Conservation (phyloP, 257 asterid genomes). For the Parsonsia alboflavescens region DNA sequence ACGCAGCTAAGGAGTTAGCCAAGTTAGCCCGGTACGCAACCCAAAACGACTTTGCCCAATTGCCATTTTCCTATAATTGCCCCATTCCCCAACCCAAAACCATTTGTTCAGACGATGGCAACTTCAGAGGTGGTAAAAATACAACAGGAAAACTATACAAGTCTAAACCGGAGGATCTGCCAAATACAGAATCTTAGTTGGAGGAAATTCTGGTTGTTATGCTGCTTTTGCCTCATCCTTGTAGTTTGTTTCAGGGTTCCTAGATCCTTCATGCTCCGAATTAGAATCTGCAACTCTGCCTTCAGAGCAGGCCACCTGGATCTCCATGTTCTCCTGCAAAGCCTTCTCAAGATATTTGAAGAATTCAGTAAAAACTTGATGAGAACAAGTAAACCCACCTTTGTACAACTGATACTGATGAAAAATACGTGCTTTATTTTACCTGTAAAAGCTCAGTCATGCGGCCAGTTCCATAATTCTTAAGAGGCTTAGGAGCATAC, state of each 20-base stretch:
- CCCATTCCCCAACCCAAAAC: neutral
- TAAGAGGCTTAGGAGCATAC: constrained; percentile 36
- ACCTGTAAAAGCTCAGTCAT: constrained; percentile 96
- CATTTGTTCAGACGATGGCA: neutral
- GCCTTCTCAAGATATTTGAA: constrained; percentile 41
- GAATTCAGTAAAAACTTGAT: neutral
- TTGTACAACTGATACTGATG: neutral
- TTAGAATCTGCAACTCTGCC: constrained; percentile 20
- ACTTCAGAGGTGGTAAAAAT: neutral
- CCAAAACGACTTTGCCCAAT: neutral
- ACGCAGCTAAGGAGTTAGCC: neutral
- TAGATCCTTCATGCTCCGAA: constrained; percentile 15
- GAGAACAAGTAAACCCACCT: neutral
- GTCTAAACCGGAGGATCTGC: neutral
- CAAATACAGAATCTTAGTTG: neutral
- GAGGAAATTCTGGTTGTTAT: neutral
- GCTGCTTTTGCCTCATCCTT: constrained; percentile 15
- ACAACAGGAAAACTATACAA: neutral
- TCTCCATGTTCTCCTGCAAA: constrained; percentile 68
- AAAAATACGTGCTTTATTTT: neutral
- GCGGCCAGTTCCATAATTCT: constrained; percentile 57
- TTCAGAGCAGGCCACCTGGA: constrained; percentile 33
- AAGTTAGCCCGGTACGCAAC: neutral
- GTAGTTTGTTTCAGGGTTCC: constrained; percentile 16
- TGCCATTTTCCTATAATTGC: neutral